Conservation (phyloP, 2,329 filamentous ascomycete species). For the Trichoderma sp. region DNA sequence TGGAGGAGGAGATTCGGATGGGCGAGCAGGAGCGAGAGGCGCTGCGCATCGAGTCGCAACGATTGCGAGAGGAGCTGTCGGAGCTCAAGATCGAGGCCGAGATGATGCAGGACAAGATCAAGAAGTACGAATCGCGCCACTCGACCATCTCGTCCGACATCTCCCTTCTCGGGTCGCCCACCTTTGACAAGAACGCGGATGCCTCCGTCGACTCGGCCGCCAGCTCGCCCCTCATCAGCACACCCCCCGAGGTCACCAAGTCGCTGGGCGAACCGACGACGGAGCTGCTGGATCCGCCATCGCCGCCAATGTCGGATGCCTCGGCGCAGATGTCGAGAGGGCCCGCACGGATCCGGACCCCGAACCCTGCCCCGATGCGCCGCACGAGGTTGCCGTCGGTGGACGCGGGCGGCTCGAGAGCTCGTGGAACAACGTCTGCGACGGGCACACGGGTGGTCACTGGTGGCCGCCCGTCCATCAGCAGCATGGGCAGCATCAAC, state of each 20-base stretch:
- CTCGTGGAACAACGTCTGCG: conserved; percentile 42
- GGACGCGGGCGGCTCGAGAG: conserved; percentile 56
- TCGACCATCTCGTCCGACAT: conserved; percentile 63
- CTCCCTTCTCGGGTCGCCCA: conserved; percentile 68
- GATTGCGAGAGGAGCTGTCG: conserved; percentile 84
- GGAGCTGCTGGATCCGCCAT: conserved; percentile 80
- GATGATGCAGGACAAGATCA: conserved; percentile 90
- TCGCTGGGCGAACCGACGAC: conserved; percentile 62
- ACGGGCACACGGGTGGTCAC: conserved; percentile 10
- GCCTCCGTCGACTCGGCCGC: conserved; percentile 80
- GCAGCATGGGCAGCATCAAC: not conserved
- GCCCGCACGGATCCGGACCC: conserved; percentile 47
- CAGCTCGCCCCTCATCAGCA: conserved; percentile 87
- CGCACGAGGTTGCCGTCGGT: conserved; percentile 59
- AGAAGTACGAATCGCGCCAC: conserved; percentile 65
- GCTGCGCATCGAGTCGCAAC: conserved; percentile 86
- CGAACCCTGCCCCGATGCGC: conserved; percentile 38
- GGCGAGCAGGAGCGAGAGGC: conserved; percentile 90
- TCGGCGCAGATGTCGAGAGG: conserved; percentile 62
- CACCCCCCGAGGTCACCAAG: conserved; percentile 71
- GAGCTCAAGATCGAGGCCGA: conserved; percentile 95
- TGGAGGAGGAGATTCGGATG: conserved; percentile 91
- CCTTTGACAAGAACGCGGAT: conserved; percentile 71
- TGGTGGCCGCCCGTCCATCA: conserved; percentile 47
- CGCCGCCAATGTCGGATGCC: conserved; percentile 88